Percentiles rank a stretch among this genome's conserved stretches.
Conservation (phyloP, 2,329 filamentous ascomycete species). For the Fonsecaea multimorphosa region DNA sequence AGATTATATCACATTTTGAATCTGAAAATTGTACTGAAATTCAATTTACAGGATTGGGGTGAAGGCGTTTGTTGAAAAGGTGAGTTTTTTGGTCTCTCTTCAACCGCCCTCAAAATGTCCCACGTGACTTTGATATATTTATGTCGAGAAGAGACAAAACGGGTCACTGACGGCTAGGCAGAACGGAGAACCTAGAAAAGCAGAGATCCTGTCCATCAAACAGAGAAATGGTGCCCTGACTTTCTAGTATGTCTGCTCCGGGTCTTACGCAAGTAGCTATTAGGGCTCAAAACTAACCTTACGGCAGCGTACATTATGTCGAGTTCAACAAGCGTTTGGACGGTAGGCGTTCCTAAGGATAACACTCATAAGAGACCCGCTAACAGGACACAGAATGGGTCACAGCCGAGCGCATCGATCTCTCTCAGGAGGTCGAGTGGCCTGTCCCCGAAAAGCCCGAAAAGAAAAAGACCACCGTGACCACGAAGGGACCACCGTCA, state of each 20-base stretch:
- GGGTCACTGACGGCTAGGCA: slow-evolving; percentile 41
- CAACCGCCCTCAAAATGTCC: not conserved
- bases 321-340: slow-evolving; percentile 92
- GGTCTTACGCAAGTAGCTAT: not conserved
- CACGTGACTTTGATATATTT: slow-evolving; percentile 36
- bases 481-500: slow-evolving; percentile 58
- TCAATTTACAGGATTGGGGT: slow-evolving; percentile 63
- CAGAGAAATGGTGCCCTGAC: slow-evolving; percentile 85
- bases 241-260: slow-evolving; percentile 68
- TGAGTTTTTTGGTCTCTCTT: slow-evolving; percentile 44
- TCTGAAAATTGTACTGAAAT: slow-evolving; percentile 40
- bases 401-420: slow-evolving; percentile 78
- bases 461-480: slow-evolving; percentile 74
- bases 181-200: slow-evolving; percentile 84
- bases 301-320: slow-evolving; percentile 80
- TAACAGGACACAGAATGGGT: slow-evolving; percentile 81
- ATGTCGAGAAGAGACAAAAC: slow-evolving; percentile 26
- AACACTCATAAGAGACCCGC: slow-evolving; percentile 16
- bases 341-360: slow-evolving; percentile 44
- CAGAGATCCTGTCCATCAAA: slow-evolving; percentile 94
- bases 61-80: slow-evolving; percentile 73
- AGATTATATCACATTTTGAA: slow-evolving; percentile 20
- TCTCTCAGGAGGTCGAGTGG: slow-evolving; percentile 93
- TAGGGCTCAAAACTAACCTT: slow-evolving; percentile 28
- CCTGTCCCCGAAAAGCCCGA: slow-evolving; percentile 88